These are phyloP conservation scores for Linnemannia schmuckeri DNA, from an alignment of 192 early-diverging fungal species.

Conservation along the genomic window DNA sequence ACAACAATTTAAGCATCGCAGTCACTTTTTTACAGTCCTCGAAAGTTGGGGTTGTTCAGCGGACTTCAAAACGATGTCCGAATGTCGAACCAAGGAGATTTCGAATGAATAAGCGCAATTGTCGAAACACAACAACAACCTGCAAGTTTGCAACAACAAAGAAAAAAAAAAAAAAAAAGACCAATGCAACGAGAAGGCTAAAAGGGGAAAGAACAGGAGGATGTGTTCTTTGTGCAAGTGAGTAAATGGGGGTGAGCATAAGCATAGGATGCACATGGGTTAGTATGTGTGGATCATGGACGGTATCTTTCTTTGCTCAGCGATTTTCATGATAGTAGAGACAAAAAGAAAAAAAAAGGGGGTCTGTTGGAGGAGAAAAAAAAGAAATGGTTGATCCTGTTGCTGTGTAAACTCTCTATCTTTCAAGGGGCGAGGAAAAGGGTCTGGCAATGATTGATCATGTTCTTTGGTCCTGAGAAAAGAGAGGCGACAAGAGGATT, in stretches of 20 bases:
- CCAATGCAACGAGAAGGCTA: neutral
- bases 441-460: neutral
- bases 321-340: neutral
- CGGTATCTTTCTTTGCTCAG: slow-evolving; percentile 3
- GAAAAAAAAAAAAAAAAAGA: neutral
- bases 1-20: neutral
- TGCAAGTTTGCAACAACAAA: too few species aligned
- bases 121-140: neutral
- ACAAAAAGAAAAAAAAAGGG: neutral
- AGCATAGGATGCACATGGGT: neutral
- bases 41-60: neutral
- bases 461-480: neutral
- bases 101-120: slow-evolving; percentile 56
- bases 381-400: neutral
- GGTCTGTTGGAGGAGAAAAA: neutral
- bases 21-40: slow-evolving; percentile 18
- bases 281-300: neutral
- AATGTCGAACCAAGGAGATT: slow-evolving; percentile 13
- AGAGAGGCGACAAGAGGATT: neutral
- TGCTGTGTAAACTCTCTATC: neutral
- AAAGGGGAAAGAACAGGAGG: neutral
- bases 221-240: neutral
- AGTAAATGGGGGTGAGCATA: neutral
- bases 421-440: neutral
- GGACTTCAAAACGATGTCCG: slow-evolving; percentile 29